Conservation (phyloP, 2,329 filamentous ascomycete genomes). For the Fusarium sp. region DNA sequence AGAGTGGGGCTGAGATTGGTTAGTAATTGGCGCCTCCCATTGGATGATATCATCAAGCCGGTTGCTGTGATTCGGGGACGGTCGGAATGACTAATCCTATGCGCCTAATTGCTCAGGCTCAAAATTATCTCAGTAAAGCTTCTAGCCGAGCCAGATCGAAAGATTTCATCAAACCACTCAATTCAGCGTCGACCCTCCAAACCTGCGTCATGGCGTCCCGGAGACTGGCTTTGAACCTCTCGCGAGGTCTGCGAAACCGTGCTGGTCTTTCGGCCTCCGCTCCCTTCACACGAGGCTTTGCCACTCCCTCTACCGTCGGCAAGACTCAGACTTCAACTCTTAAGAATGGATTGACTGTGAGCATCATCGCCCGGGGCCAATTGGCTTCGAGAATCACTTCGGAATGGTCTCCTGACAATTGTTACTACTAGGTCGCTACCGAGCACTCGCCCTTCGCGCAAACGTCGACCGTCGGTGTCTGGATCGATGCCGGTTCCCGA, state of each 20-base stretch:
- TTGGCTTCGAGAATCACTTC: constrained; percentile 49
- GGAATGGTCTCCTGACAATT: constrained; percentile 42
- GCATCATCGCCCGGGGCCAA: constrained; percentile 52
- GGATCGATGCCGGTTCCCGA: constrained; percentile 98
- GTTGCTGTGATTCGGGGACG: constrained; percentile 53
- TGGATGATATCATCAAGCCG: constrained; percentile 43
- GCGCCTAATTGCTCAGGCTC: constrained; percentile 57
- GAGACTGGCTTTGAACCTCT: constrained; percentile 95
- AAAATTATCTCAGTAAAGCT: constrained; percentile 59
- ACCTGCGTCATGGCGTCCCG: constrained; percentile 86
- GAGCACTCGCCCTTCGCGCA: constrained; percentile 98
- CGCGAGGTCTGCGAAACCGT: constrained; percentile 89
- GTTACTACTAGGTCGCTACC: constrained; percentile 80
- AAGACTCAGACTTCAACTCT: constrained; percentile 97
- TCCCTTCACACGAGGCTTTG: constrained; percentile 86
- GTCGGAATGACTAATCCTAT: constrained; percentile 55
- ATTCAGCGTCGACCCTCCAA: constrained; percentile 60
- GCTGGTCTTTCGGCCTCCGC: constrained; percentile 82
- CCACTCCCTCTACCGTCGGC: constrained; percentile 82
- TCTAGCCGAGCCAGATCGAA: constrained; percentile 58
- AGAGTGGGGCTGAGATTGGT: constrained; percentile 37
- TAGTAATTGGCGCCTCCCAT: constrained; percentile 52
- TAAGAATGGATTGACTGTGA: constrained; percentile 96
- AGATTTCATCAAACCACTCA: constrained; percentile 69
- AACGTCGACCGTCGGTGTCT: constrained; percentile 97